These are phyloP conservation scores for Pseudozyma sp. DNA, from an alignment of 1,284 basidiomycete species.

Conservation along the genomic window DNA sequence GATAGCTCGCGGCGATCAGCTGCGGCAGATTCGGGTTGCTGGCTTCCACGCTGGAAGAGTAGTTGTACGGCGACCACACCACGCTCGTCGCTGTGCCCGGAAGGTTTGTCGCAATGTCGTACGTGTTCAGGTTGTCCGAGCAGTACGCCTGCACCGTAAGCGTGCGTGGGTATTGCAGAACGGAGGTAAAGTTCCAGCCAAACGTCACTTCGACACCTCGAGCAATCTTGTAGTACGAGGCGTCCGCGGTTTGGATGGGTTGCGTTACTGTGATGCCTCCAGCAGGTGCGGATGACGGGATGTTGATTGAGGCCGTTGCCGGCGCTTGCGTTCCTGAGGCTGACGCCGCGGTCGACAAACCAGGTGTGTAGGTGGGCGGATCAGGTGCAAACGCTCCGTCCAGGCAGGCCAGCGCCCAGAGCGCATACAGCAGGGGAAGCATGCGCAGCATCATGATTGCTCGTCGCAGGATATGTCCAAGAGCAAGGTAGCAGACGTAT, in stretches of 20 bases:
- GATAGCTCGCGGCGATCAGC: conserved; percentile 63
- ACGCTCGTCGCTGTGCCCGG: conserved; percentile 61
- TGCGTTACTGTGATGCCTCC: conserved; percentile 66
- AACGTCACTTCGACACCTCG: conserved; percentile 63
- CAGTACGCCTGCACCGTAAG: conserved; percentile 64
- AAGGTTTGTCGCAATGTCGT: conserved; percentile 60
- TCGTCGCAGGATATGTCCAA: too few species aligned
- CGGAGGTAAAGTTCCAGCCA: conserved; percentile 67
- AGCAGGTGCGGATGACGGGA: conserved; percentile 53
- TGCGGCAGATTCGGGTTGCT: conserved; percentile 52
- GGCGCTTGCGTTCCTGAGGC: conserved; percentile 12
- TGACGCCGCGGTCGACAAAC: conserved; percentile 8
- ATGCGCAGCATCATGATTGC: conserved; percentile 12
- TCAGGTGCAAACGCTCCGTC: conserved; percentile 30
- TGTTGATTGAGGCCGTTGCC: conserved; percentile 32
- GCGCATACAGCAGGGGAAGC: conserved; percentile 22
- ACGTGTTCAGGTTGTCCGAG: conserved; percentile 63
- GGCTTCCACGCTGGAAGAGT: conserved; percentile 51
- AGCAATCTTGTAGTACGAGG: conserved; percentile 68
- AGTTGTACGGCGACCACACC: conserved; percentile 65
- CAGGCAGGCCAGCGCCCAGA: conserved; percentile 29
- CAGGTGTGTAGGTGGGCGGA: conserved; percentile 38
- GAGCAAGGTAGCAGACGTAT: too few species aligned
- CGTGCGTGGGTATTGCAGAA: conserved; percentile 52
- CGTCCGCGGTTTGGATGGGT: conserved; percentile 61